phyloP scores from a whole-genome alignment of 2,329 filamentous ascomycete genomes.

The Trichoderma asperellum region DNA sequence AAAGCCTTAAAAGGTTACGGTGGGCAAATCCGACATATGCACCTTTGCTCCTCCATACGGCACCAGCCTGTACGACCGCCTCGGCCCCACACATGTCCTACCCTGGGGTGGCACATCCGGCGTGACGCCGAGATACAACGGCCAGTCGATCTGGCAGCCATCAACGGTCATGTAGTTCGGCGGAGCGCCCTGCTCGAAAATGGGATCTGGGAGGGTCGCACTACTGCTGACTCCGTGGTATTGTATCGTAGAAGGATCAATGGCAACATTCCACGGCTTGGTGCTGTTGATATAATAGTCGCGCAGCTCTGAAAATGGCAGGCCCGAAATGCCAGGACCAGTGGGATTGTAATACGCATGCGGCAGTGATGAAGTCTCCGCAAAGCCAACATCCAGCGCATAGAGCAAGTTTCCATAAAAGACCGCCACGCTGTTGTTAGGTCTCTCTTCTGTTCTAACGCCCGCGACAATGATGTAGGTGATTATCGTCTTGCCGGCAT shows the following conservation, averaged over 20 bases:
- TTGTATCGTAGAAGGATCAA: slow-evolving; percentile 35
- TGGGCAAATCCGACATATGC: slow-evolving; percentile 44
- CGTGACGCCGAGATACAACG: slow-evolving; percentile 38
- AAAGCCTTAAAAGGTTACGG: neutral
- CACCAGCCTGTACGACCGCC: slow-evolving; percentile 42
- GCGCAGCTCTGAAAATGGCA: slow-evolving; percentile 36
- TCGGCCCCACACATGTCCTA: slow-evolving; percentile 35
- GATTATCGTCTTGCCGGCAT: slow-evolving; percentile 32
- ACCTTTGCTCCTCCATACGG: slow-evolving; percentile 53
- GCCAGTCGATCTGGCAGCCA: slow-evolving; percentile 45
- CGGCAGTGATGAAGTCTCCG: slow-evolving; percentile 34
- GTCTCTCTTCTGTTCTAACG: slow-evolving; percentile 34
- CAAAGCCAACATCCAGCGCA: slow-evolving; percentile 44
- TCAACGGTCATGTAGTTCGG: slow-evolving; percentile 44
- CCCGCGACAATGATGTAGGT: slow-evolving; percentile 31
- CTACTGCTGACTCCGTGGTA: slow-evolving; percentile 34
- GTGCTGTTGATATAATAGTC: slow-evolving; percentile 42
- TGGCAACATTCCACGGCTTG: slow-evolving; percentile 38
- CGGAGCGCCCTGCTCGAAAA: slow-evolving; percentile 38
- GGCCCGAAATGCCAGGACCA: slow-evolving; percentile 29
- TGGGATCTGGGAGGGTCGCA: slow-evolving; percentile 37
- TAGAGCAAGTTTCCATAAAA: slow-evolving; percentile 51
- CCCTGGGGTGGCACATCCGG: slow-evolving; percentile 37
- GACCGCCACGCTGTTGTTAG: slow-evolving; percentile 46
- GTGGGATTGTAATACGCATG: slow-evolving; percentile 32